A percentile compares a stretch with the other conserved stretches of the same genome.
phyloP scores from a whole-genome alignment of 2,329 filamentous ascomycete species.

The Pseudovirgaria hyperparasitica region DNA sequence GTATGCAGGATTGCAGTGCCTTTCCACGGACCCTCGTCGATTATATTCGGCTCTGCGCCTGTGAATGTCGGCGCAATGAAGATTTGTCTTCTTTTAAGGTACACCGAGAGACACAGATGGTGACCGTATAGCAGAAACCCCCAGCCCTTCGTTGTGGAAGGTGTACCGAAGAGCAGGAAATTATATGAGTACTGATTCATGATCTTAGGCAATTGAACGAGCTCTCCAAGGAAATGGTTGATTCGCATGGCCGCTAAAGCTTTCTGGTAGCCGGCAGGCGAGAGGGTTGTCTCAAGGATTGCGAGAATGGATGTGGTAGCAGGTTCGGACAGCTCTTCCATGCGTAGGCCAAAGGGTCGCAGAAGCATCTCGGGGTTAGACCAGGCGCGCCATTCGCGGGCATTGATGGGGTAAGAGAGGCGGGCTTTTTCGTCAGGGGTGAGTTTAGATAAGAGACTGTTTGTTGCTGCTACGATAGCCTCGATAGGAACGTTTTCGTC shows the following conservation, averaged over 20 bases:
- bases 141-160: conserved; percentile 48
- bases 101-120: conserved; percentile 61
- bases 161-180: conserved; percentile 56
- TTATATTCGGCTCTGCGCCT: conserved; percentile 65
- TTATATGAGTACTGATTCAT: conserved; percentile 71
- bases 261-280: conserved; percentile 58
- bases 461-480: conserved; percentile 40
- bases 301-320: conserved; percentile 34
- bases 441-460: conserved; percentile 35
- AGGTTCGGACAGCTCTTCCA: conserved; percentile 44
- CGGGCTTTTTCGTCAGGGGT: conserved; percentile 35
- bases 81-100: conserved; percentile 53
- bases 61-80: conserved; percentile 65
- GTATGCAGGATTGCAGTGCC: conserved; percentile 54
- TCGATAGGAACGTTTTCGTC: conserved; percentile 52
- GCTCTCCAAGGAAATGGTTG: conserved; percentile 61
- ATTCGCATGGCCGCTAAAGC: conserved; percentile 58
- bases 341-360: conserved; percentile 53
- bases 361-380: conserved; percentile 64
- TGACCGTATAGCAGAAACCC: conserved; percentile 68
- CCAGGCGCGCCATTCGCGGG: conserved; percentile 58
- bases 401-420: conserved; percentile 50
- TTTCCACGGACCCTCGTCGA: conserved; percentile 49
- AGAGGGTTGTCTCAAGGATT: conserved; percentile 47
- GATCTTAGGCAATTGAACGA: conserved; percentile 47